Evolutionary conservation across 2,329 filamentous ascomycete species (phyloP).

Genomic region (Aurifilum marmelostoma): DNA sequence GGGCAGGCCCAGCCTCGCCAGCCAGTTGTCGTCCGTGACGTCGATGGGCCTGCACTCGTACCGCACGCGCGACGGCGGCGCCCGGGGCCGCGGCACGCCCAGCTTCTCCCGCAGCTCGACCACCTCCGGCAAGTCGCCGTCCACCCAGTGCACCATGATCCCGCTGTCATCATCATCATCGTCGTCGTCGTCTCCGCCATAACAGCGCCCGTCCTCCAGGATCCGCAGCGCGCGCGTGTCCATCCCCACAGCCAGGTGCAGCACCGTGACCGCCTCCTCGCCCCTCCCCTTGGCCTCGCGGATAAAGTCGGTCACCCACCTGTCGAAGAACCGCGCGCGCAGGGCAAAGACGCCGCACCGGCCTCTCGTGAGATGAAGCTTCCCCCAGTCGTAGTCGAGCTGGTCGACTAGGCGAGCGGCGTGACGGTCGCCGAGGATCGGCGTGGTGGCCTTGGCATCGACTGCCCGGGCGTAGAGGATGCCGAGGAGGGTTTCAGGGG

Average conservation of each 20-base stretch:
- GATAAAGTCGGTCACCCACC: slow-evolving; percentile 20
- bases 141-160: slow-evolving; percentile 24
- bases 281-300: slow-evolving; percentile 7
- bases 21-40: slow-evolving; percentile 27
- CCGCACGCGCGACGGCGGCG: background rate
- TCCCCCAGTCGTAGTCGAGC: slow-evolving; percentile 27
- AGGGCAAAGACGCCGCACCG: slow-evolving; percentile 12
- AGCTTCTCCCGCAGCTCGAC: slow-evolving; percentile 22
- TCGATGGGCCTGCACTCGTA: slow-evolving; percentile 22
- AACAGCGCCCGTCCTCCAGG: background rate
- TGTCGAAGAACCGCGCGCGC: slow-evolving; percentile 22
- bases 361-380: background rate
- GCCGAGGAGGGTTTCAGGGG: slow-evolving; percentile 24
- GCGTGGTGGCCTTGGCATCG: slow-evolving; percentile 17
- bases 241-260: slow-evolving; percentile 28
- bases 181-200: background rate
- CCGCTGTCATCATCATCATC: background rate
- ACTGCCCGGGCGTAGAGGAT: slow-evolving; percentile 19
- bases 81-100: slow-evolving; percentile 6
- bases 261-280: slow-evolving; percentile 22
- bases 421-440: slow-evolving; percentile 24
- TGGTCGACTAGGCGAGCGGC: slow-evolving; percentile 21
- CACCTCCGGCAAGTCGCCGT: slow-evolving; percentile 27
- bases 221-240: slow-evolving; percentile 28
- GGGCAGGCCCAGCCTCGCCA: slow-evolving; percentile 12